Conservation (phyloP, 2,329 filamentous ascomycete species). For the Didymella exigua region DNA sequence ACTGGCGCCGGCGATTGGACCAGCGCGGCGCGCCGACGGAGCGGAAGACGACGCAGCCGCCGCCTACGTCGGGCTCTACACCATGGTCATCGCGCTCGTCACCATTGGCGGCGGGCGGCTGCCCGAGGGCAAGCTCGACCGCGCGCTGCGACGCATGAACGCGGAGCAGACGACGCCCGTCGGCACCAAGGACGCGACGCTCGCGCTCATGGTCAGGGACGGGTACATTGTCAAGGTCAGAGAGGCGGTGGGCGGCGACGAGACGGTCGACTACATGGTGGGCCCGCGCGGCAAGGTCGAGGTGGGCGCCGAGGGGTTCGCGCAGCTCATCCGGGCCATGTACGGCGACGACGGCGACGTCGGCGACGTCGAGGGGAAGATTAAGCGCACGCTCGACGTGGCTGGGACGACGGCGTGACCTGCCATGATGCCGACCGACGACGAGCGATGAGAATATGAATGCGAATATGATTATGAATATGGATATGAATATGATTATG, state of each 20-base stretch:
- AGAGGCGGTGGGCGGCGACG: constrained; percentile 70
- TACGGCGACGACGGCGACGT: constrained; percentile 44
- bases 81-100: constrained; percentile 78
- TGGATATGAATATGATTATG: too few relatives aligned
- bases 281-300: constrained; percentile 87
- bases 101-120: constrained; percentile 72
- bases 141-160: constrained; percentile 76
- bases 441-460: too few relatives aligned
- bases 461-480: too few relatives aligned
- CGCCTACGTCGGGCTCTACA: constrained; percentile 82
- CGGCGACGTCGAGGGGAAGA: constrained; percentile 47
- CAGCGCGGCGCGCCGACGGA: constrained; percentile 64
- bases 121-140: constrained; percentile 76
- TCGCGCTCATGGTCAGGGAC: constrained; percentile 78
- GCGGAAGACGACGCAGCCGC: constrained; percentile 66
- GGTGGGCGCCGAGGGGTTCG: constrained; percentile 76
- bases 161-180: constrained; percentile 75
- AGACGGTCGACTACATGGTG: constrained; percentile 79
- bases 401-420: constrained; percentile 27
- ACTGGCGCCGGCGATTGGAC: constrained; percentile 66
- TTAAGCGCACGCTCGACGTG: constrained; percentile 43
- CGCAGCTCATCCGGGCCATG: constrained; percentile 67
- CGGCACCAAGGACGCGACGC: constrained; percentile 73
- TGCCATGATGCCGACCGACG: too few relatives aligned
- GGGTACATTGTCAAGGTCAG: constrained; percentile 79